Base-by-base conservation (phyloP, 2,329 filamentous ascomycete genomes). In the Pseudomassariella vexata region DNA sequence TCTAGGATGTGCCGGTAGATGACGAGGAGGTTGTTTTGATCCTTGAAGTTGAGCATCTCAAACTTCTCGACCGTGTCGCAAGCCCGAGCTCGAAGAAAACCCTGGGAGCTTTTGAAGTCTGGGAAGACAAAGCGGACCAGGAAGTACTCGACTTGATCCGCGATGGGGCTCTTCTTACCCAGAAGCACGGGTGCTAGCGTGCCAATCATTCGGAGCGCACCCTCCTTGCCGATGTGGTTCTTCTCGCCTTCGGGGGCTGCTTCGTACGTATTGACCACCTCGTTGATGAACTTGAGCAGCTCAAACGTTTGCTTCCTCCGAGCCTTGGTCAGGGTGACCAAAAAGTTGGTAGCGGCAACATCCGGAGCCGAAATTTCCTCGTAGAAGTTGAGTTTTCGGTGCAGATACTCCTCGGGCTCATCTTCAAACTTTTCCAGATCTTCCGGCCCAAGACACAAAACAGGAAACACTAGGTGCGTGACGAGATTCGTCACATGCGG, bases 31-130 rank as follows among this genome's bases (percentile, higher is more conserved):
- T 98, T 96, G 66, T 90, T 89, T 34, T 83, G 78, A 52, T 98
- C 90, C 67, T 94, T 88, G 74, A 96, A 98, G 57, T 98, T 85
- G 41, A 96, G 79, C 59, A 90, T 82, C 63, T 96, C 89, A 45
- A 96, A 98, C 63, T 96, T 96, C 68, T 96, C 92, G 38, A 98
- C 78, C 0, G 90, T 95, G 56, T 98, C 90, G 61, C 92, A 98
- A 44, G 92, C 92, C 43, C 92, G 82, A 20, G 92, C 92, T 36
- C 92, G 84, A 29, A 98, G 77, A 65, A 89, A 96, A 21, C 90
- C 92, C 53, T 94, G 85, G 10, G 79, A 72, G 62, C 87, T 96
- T 48, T 86, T 81, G 68, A 98, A 98, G 53, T 98, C 92, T 28
- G 92, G 92, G 68, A 98, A 96, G 36, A 98, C 92, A 53, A 96